Conservation (phyloP, 306 rosid species). For the Fragaria ananassa region DNA sequence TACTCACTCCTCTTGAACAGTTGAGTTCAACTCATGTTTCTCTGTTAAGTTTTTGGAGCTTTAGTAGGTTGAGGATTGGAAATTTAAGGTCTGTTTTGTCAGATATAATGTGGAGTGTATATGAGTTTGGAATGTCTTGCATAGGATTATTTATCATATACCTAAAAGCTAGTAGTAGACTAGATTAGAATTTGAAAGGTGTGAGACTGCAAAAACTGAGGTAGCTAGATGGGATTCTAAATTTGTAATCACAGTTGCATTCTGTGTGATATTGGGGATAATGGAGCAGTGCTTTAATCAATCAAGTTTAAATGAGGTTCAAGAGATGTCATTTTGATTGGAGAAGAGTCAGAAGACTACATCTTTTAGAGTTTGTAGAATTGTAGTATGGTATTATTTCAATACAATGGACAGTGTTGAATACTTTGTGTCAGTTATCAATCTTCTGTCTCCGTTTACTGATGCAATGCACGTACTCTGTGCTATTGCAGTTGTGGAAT, state of each 20-base stretch:
- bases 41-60: background rate
- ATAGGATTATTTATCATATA: background rate
- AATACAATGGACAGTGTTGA: background rate
- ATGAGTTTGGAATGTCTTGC: background rate
- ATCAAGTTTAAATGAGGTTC: background rate
- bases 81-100: background rate
- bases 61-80: background rate
- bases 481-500: constrained; percentile 60
- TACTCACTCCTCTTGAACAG: background rate
- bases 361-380: background rate
- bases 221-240: background rate
- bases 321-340: background rate
- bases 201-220: background rate
- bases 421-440: background rate
- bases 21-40: background rate
- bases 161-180: background rate
- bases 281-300: background rate
- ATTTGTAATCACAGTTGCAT: background rate
- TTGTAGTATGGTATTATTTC: background rate
- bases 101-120: background rate
- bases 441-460: constrained; percentile 4
- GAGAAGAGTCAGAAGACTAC: background rate
- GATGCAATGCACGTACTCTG: background rate
- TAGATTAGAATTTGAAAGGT: background rate
- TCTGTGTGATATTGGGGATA: background rate